phyloP scores from a whole-genome alignment of 1,284 basidiomycete genomes.

The Fomitopsis schrenkii region DNA sequence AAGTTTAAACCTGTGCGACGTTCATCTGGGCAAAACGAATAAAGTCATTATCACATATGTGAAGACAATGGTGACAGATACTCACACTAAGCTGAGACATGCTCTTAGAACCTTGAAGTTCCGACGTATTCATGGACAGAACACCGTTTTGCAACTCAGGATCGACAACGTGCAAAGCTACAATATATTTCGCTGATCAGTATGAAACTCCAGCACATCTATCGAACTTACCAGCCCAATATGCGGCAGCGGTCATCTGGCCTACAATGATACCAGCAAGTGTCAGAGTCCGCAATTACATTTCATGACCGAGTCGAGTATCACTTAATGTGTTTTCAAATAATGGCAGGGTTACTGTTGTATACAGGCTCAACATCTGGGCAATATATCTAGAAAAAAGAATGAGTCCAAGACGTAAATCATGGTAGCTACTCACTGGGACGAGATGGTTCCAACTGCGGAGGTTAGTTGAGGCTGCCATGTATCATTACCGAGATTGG shows the following conservation, averaged over 20 bases:
- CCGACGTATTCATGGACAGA: not conserved
- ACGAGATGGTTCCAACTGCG: too few species aligned
- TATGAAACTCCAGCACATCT: too few species aligned
- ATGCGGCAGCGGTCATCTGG: not conserved
- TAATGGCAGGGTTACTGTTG: not conserved
- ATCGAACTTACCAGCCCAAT: not conserved
- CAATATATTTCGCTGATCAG: not conserved
- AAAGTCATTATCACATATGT: not conserved
- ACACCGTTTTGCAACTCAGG: not conserved
- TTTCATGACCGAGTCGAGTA: too few species aligned
- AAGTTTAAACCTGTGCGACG: not conserved
- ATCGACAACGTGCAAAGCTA: not conserved
- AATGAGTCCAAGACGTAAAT: too few species aligned
- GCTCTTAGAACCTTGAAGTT: not conserved
- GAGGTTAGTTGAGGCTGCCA: too few species aligned
- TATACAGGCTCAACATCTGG: too few species aligned
- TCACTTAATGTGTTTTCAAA: not conserved
- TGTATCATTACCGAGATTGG: too few species aligned
- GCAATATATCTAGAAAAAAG: too few species aligned
- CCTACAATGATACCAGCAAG: not conserved
- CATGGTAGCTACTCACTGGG: too few species aligned
- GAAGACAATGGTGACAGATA: not conserved
- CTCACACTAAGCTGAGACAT: not conserved
- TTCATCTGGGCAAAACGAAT: not conserved
- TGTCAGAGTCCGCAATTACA: not conserved